A percentile compares a stretch with the other conserved stretches of the same genome.
phyloP scores from a whole-genome alignment of 805 yeast genomes.

The Kregervanrija delftensis region DNA sequence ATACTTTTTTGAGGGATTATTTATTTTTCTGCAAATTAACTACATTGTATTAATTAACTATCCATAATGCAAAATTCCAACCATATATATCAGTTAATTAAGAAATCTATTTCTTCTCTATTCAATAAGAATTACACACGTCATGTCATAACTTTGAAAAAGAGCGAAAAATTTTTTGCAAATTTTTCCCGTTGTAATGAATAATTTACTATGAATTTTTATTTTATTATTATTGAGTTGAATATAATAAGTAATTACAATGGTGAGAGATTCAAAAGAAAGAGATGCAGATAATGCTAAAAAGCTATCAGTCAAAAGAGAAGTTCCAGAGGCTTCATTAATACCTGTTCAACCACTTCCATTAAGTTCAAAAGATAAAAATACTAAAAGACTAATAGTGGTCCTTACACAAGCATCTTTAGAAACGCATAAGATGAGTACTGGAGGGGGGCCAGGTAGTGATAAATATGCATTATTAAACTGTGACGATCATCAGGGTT shows the following conservation, averaged over 20 bases:
- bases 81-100: too few relatives aligned
- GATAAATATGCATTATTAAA: slow-evolving; percentile 90
- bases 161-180: background rate
- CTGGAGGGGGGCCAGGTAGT: slow-evolving; percentile 64
- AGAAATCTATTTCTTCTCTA: too few relatives aligned
- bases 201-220: slow-evolving; percentile 1
- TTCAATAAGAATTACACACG: too few relatives aligned
- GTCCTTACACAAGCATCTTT: slow-evolving; percentile 95
- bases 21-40: too few relatives aligned
- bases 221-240: background rate
- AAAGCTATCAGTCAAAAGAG: slow-evolving; percentile 13
- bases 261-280: slow-evolving; percentile 44
- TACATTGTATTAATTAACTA: too few relatives aligned
- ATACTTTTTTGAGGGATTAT: too few relatives aligned
- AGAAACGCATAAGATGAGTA: slow-evolving; percentile 86
- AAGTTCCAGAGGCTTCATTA: slow-evolving; percentile 50
- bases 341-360: slow-evolving; percentile 85
- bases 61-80: too few relatives aligned
- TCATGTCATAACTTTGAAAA: background rate
- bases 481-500: slow-evolving; percentile 98
- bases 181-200: background rate
- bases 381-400: slow-evolving; percentile 80
- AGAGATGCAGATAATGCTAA: slow-evolving; percentile 33
- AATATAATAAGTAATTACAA: slow-evolving; percentile 8
- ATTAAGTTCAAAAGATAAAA: slow-evolving; percentile 77